These are phyloP conservation scores for Trametes hirsuta DNA, from an alignment of 1,284 basidiomycete genomes.

Conservation along the genomic window DNA sequence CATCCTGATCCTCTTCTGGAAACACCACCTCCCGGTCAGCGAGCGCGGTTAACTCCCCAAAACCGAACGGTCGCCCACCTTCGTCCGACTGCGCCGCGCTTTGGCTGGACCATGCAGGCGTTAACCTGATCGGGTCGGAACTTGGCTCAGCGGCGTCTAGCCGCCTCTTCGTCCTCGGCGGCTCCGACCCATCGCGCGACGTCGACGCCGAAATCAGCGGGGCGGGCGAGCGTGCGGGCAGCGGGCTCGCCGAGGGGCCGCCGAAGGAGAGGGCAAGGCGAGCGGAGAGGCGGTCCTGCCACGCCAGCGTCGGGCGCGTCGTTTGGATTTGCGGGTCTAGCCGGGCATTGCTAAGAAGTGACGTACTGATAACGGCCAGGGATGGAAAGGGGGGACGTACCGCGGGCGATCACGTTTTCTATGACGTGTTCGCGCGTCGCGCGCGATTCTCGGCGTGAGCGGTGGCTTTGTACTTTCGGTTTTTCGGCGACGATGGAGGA, in stretches of 20 bases:
- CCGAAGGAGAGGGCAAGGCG: constrained; percentile 7
- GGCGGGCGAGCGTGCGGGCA: background rate
- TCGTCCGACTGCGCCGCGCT: background rate
- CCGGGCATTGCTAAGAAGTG: background rate
- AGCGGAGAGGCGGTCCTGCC: constrained; percentile 70
- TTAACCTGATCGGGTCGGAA: background rate
- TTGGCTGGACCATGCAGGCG: background rate
- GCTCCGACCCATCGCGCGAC: background rate
- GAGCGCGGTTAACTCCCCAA: too few species aligned
- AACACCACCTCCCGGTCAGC: background rate
- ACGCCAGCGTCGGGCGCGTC: constrained; percentile 69
- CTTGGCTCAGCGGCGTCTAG: background rate
- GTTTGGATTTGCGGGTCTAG: constrained; percentile 49
- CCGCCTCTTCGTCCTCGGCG: constrained; percentile 9
- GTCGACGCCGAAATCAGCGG: background rate
- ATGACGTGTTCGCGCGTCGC: constrained; percentile 77
- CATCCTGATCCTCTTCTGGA: constrained; percentile 29
- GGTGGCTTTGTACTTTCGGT: constrained; percentile 54
- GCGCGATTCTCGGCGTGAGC: constrained; percentile 71
- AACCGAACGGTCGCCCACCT: background rate
- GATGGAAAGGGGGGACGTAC: background rate
- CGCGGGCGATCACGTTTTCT: constrained; percentile 52
- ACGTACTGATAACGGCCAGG: background rate
- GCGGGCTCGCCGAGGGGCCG: constrained; percentile 25
- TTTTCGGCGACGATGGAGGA: constrained; percentile 62